Evolutionary conservation across 2,329 filamentous ascomycete species (phyloP), one percentile per base, ranked within the genome.

Genomic region (Talaromyces sp.): DNA sequence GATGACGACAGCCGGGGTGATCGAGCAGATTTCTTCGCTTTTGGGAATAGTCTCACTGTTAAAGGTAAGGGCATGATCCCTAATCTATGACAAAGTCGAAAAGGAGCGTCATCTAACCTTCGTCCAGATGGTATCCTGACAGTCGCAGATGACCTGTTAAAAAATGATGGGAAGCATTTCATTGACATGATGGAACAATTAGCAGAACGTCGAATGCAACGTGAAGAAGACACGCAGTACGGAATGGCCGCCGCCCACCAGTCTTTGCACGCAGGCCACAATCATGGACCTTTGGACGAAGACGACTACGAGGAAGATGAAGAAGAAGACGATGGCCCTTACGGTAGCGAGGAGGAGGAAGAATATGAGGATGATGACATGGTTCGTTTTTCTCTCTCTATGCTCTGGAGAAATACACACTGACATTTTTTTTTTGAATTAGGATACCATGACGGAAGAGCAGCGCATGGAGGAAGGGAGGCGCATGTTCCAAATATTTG

Each of bases 111-210:
- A 13, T n/a, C 60, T 58, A 53, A 59, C 52, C 25, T 22, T 44
- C 25, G 74, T 68, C 65, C 70, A 81, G 93, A 95, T 82, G 96
- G 95, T 74, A 97, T 99, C 77, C 87, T 99, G 75, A 99, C 95
- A 67, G 95, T 99, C 72, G 95, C 95, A 75, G 95, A 99, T 81
- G 95, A 99, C 79, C 84, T 99, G 67, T 85, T 99, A 65, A 98
- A 98, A 78, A 99, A 99, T 78, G 95, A 99, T 77, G 95, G 95
- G 71, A 96, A 96, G 78, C 96, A 96, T 73, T 99, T 99, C 80
- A 99, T 99, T 77, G 95, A 99, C 76, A 99, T 99, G 95, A 99
- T 99, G 95, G 95, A 99, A 77, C 93, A 98, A 79, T 85, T 99
- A 70, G 95, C 95, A 42, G 95, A 99, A 79, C 91, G 93, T 70